phyloP scores from a whole-genome alignment of 2,329 filamentous ascomycete species.

The Stemphylium vesicarium region DNA sequence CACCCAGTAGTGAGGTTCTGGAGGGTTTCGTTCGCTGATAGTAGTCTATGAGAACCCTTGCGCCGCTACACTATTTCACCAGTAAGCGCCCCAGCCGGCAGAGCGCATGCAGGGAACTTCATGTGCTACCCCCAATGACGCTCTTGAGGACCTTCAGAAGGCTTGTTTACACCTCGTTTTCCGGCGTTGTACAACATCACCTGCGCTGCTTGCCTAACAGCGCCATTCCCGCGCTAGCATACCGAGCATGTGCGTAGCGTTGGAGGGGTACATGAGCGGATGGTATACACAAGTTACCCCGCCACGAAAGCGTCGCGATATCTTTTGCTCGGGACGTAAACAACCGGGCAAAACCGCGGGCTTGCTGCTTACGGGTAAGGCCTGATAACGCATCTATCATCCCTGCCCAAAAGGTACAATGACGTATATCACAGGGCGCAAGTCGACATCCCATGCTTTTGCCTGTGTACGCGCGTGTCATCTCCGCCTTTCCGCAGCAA shows the following conservation, averaged over 20 bases:
- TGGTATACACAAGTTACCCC: neutral
- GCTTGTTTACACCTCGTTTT: slow-evolving; percentile 24
- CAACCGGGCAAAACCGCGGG: slow-evolving; percentile 4
- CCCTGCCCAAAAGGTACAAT: neutral
- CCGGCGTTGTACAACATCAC: slow-evolving; percentile 10
- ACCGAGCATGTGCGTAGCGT: neutral
- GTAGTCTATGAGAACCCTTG: slow-evolving; percentile 12
- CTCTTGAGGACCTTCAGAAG: slow-evolving; percentile 9
- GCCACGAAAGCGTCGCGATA: neutral
- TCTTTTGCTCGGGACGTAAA: neutral
- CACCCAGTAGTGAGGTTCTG: slow-evolving; percentile 10
- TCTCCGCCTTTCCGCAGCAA: neutral
- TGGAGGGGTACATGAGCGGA: neutral
- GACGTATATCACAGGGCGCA: neutral
- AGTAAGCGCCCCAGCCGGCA: slow-evolving; percentile 40
- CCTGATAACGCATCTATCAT: neutral
- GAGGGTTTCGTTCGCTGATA: slow-evolving; percentile 28
- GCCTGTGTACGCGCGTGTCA: neutral
- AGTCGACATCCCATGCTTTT: neutral
- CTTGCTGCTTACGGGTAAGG: slow-evolving; percentile 9
- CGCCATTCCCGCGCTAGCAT: neutral
- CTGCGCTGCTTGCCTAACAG: slow-evolving; percentile 9
- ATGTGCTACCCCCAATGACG: slow-evolving; percentile 15
- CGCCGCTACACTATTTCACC: slow-evolving; percentile 22
- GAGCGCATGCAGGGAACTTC: slow-evolving; percentile 34